Base-by-base conservation (phyloP, 2,329 filamentous ascomycete genomes). In the Colletotrichum graminicola region DNA sequence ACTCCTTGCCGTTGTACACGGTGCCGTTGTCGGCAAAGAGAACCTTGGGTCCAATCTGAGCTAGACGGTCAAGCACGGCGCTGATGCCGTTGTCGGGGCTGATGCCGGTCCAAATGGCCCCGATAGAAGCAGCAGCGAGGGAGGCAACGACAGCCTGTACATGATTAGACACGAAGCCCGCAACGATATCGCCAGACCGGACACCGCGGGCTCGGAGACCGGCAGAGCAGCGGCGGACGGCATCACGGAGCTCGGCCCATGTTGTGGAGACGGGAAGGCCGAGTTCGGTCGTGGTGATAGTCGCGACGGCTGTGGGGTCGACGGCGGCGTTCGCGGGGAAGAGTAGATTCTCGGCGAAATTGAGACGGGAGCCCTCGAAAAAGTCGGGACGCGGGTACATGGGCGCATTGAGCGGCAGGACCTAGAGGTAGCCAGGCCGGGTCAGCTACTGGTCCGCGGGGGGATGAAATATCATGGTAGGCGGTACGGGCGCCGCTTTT, bases 261-360 rank as follows among this genome's bases (percentile, higher is more conserved):
- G 92, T 92, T 36, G 84, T 86, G 66, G 81, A 79, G 61, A 82
- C 79, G 36, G 85, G 84, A 76, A 93, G 88, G 62, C 88, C 86
- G 18, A 85, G 80, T 82, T 98, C 95, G 14, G 94, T 97, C 5
- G 90, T 91, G 34, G 92, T 93, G 76, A 98, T 92, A 56, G 97
- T 87, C 23, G 95, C 95, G 8, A 89, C 82, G 5, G 87, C 85
- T 56, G 89, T 81, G 62, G 91, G 88, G 73, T 92, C 83, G 8
- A 90, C 81, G 18, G 82, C 76, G 29, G 81, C 82, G 47, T 88
- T 84, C 61, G 85, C 85, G 4, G 95, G 95, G 79, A 92, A 98
- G 4, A 99, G 89, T 65, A 98, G 86, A 80, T 99, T 99, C 83
- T 98, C 94, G 34, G 95, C 95, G 79, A 98, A 98, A 81, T 98